Conservation (phyloP, 768 basidiomycete species). For the Tricholoma sp. region DNA sequence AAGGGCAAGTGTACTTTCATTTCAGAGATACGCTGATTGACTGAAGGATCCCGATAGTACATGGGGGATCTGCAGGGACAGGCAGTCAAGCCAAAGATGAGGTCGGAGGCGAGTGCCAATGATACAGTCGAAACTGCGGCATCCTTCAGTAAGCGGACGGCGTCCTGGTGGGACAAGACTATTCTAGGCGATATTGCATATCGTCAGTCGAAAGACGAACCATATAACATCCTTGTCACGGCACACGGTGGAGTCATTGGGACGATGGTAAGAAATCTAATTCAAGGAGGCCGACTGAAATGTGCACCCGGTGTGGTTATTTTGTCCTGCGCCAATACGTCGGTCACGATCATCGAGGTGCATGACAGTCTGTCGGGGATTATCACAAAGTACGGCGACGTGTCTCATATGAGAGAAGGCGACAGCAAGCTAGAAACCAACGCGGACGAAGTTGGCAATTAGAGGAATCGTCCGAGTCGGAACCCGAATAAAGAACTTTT, state of each 20-base stretch:
- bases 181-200: slow-evolving; percentile 28
- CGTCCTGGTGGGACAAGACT: slow-evolving; percentile 56
- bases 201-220: slow-evolving; percentile 17
- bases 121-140: slow-evolving; percentile 24
- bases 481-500: too few relatives aligned
- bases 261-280: slow-evolving; percentile 43
- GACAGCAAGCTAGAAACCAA: slow-evolving; percentile 37
- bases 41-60: slow-evolving; percentile 9
- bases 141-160: slow-evolving; percentile 43
- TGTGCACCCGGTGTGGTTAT: slow-evolving; percentile 31
- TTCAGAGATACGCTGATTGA: background rate
- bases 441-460: slow-evolving; percentile 37
- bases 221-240: slow-evolving; percentile 49
- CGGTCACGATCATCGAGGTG: slow-evolving; percentile 58
- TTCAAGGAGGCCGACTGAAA: slow-evolving; percentile 33
- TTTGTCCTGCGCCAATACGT: slow-evolving; percentile 43
- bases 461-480: background rate
- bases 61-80: slow-evolving; percentile 48
- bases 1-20: slow-evolving; percentile 38
- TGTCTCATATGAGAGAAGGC: slow-evolving; percentile 42
- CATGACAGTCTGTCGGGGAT: slow-evolving; percentile 28
- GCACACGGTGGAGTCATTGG: slow-evolving; percentile 66
- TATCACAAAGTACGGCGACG: slow-evolving; percentile 51
- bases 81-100: slow-evolving; percentile 7
- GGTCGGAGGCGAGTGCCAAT: slow-evolving; percentile 16